Conservation (phyloP, 108 stramenopile genomes). For the Mayamaea pseudoterrestris region DNA sequence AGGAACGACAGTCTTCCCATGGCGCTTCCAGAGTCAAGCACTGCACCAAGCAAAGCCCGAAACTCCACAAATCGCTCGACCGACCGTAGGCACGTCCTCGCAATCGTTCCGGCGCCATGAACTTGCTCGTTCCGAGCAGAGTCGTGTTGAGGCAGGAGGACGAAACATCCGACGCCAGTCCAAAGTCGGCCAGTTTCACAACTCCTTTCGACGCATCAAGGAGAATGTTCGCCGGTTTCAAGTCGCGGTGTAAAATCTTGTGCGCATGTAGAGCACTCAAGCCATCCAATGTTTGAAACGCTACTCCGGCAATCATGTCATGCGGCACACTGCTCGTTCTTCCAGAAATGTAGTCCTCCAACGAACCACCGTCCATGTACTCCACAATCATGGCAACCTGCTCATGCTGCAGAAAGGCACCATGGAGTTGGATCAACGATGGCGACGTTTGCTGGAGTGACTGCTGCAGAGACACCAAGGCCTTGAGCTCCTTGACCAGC, state of each 20-base stretch:
- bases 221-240: slow-evolving; percentile 87
- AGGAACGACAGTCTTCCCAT: slow-evolving; percentile 37
- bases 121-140: slow-evolving; percentile 75
- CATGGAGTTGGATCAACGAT: slow-evolving; percentile 53
- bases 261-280: slow-evolving; percentile 77
- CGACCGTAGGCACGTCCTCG: slow-evolving; percentile 59
- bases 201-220: slow-evolving; percentile 47
- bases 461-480: slow-evolving; percentile 34
- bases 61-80: slow-evolving; percentile 79
- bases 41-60: slow-evolving; percentile 79
- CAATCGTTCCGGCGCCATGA: slow-evolving; percentile 88
- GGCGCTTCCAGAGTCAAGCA: slow-evolving; percentile 37
- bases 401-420: slow-evolving; percentile 51
- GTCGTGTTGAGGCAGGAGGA: slow-evolving; percentile 52
- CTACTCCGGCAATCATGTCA: slow-evolving; percentile 44
- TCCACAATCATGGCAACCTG: slow-evolving; percentile 61
- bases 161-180: slow-evolving; percentile 47
- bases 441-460: too few relatives aligned
- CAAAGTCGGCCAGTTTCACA: slow-evolving; percentile 91
- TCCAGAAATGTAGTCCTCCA: slow-evolving; percentile 18
- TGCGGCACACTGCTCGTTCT: slow-evolving; percentile 21
- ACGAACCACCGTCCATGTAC: slow-evolving; percentile 70
- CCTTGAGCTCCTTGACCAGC: slow-evolving; percentile 55
- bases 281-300: slow-evolving; percentile 79
- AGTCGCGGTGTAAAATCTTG: slow-evolving; percentile 76